Evolutionary conservation across 495 filamentous ascomycete species (phyloP), one percentile per base, ranked within the genome.

Genomic region (Jackrogersella minutella): DNA sequence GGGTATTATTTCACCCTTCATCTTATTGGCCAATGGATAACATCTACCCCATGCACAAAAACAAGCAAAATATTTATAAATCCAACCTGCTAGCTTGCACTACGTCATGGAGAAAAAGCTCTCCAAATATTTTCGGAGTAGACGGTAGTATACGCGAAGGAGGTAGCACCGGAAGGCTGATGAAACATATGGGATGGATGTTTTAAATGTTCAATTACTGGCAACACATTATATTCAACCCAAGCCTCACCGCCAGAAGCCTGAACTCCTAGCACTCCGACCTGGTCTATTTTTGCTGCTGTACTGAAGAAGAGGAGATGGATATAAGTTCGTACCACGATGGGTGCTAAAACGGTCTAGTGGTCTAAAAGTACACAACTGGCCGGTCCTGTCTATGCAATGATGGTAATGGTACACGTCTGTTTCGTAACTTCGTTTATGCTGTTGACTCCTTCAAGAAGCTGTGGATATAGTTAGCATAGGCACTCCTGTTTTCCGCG

Each of bases 361-460:
- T 60, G 22, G 63, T 74, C 72, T 74, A 74, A 68, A 66, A 74
- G 30, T 72, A 62, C 69, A 74, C 69, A 68, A 64, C 71, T 68
- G 68, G 70, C 67, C 73, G 56, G 21, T 66, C 72, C 66, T 51
- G 69, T 77, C 73, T 77, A 77, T 75, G 64, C 69, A 49, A 63
- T 55, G 54, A 49, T 52, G 52, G 50, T 77, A 72, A 66, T 73
- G 69, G 72, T 77, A 77, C 75, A 76, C 60, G 68, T 70, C 59
- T 65, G 57, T 64, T 19, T 68, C 65, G 63, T 65, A 67, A 64
- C 47, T 51, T 69, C 74, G 68, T 83, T 84, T 88, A 89, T 77
- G 76, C 76, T 72, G 85, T 87, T 49, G 76, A 68, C 73, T 90
- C 84, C 85, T 88, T 86, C 79, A 90, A 83, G 85, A 77, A 88